phyloP scores from a whole-genome alignment of 805 yeast species.

The Candida multigemmis region DNA sequence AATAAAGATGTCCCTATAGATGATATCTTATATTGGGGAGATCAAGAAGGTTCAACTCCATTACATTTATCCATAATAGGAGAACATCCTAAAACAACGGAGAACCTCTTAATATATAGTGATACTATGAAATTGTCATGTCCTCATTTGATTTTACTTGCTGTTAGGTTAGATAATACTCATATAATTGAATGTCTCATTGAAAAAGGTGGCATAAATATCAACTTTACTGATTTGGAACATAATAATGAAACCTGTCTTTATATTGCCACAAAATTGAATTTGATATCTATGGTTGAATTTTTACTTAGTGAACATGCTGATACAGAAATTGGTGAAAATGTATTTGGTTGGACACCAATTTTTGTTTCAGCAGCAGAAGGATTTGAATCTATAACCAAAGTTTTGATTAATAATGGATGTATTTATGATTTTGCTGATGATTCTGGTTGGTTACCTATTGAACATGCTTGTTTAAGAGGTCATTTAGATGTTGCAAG shows the following conservation, averaged over 20 bases:
- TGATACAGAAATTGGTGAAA: conserved; percentile 66
- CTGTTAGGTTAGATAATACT: conserved; percentile 56
- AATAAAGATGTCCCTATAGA: conserved; percentile 43
- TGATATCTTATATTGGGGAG: conserved; percentile 55
- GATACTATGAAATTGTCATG: conserved; percentile 33
- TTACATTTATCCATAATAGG: conserved; percentile 77
- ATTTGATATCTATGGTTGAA: conserved; percentile 43
- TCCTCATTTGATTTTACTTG: conserved; percentile 54
- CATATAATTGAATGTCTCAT: conserved; percentile 48
- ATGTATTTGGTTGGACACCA: conserved; percentile 90
- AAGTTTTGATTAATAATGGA: conserved; percentile 41
- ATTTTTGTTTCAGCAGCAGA: conserved; percentile 84
- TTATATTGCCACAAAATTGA: conserved; percentile 68
- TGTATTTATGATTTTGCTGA: conserved; percentile 54
- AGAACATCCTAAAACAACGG: conserved; percentile 69
- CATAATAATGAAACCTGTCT: conserved; percentile 67
- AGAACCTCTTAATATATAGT: conserved; percentile 43
- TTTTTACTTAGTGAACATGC: conserved; percentile 54
- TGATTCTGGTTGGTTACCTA: conserved; percentile 93
- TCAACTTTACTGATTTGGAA: conserved; percentile 53
- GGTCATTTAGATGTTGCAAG: conserved; percentile 74
- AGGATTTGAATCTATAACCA: conserved; percentile 54
- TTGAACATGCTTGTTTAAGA: conserved; percentile 89
- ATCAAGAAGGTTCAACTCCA: conserved; percentile 73
- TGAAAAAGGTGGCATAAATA: conserved; percentile 47